Evolutionary conservation across 2,329 filamentous ascomycete genomes (phyloP), one percentile per base, ranked within the genome.

Genomic region (Aureobasidium musti): DNA sequence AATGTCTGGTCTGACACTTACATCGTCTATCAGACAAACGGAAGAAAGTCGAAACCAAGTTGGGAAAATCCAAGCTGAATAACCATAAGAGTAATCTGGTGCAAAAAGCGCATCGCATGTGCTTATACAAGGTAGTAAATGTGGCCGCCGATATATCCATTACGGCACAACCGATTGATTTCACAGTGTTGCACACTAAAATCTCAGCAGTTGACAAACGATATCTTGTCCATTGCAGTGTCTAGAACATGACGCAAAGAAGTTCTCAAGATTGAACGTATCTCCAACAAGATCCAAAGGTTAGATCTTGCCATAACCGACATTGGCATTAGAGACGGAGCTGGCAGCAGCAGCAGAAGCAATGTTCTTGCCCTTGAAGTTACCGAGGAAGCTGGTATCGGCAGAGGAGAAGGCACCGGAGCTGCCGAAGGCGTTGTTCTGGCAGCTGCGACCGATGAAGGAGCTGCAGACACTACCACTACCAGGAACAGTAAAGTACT

Each of bases 341-440:
- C 75, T 79, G 30, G 75, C 74, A 30, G 77, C 70, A 17, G 70
- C 67, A 17, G 83, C 81, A 66, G 77, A 71, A 14, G 84, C 84
- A 69, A 86, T 73, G 68, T 79, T 83, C 80, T 84, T 83, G 68
- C 83, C 83, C 57, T 76, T 74, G 74, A 86, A 86, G 71, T 82
- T 78, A 66, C 70, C 59, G 56, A 87, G 72, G 77, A 87, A 82
- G 59, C 73, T 75, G 13, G 80, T 79, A 71, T 83, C 81, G n/a
- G 56, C 54, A 2, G 67, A 68, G 28, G 47, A 59, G 52, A 72
- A 71, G 7, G 61, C 60, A 17, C 70, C 70, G n/a, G 70, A 70
- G 63, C 67, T 68, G 6, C 67, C 68, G 33, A 71, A 71, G 10
- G 68, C 68, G 77, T 87, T 87, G 65, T 78, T 17, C 77, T 82